Conservation (phyloP, 2,329 filamentous ascomycete species). For the Cercospora sojina region DNA sequence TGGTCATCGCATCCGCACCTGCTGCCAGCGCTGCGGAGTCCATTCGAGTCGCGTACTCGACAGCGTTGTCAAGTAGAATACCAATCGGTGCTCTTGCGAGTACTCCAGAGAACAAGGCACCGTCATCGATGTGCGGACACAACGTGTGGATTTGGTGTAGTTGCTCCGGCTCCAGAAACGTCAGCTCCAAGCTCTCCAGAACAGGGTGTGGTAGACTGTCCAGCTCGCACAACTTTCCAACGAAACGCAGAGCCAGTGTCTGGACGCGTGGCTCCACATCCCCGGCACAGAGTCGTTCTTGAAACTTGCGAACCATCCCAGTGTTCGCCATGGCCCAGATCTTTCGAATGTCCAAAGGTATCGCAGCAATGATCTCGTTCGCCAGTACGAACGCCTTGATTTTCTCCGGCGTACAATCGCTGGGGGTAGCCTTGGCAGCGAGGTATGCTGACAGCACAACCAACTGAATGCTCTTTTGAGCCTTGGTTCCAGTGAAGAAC, state of each 20-base stretch:
- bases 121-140: slow-evolving; percentile 22
- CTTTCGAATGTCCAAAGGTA: slow-evolving; percentile 31
- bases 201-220: slow-evolving; percentile 29
- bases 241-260: slow-evolving; percentile 32
- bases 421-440: slow-evolving; percentile 29
- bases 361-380: slow-evolving; percentile 33
- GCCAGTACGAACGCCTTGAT: slow-evolving; percentile 31
- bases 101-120: slow-evolving; percentile 23
- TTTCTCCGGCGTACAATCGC: slow-evolving; percentile 26
- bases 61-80: slow-evolving; percentile 21
- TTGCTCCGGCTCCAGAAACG: slow-evolving; percentile 20
- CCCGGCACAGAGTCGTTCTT: slow-evolving; percentile 34
- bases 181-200: slow-evolving; percentile 22
- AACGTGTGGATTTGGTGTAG: slow-evolving; percentile 22
- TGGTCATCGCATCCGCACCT: slow-evolving; percentile 21
- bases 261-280: slow-evolving; percentile 25
- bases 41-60: slow-evolving; percentile 19
- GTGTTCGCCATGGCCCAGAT: slow-evolving; percentile 37
- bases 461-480: slow-evolving; percentile 38
- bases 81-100: slow-evolving; percentile 24
- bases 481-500: slow-evolving; percentile 38
- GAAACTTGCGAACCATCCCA: slow-evolving; percentile 36
- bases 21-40: slow-evolving; percentile 18
- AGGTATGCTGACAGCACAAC: slow-evolving; percentile 37
- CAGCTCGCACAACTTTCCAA: slow-evolving; percentile 29